Evolutionary conservation across 805 yeast genomes (phyloP).

Genomic region (Zygosaccharomyces lentus): DNA sequence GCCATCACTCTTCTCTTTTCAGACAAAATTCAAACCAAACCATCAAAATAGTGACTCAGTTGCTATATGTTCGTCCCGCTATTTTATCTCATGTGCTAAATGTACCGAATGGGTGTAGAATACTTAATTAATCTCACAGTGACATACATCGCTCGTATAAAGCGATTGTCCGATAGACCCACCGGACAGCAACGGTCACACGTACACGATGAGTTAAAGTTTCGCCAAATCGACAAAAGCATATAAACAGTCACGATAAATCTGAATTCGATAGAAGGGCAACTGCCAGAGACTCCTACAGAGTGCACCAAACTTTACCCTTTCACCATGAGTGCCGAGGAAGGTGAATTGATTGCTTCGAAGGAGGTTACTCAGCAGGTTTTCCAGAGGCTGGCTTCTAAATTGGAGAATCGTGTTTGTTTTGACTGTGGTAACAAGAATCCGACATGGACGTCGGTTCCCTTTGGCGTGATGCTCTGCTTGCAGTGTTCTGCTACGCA

Average conservation of each 20-base stretch:
- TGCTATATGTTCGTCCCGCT: no score
- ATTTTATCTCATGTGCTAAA: not conserved
- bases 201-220: not conserved
- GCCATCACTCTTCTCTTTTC: no score
- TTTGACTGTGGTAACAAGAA: conserved; percentile 92
- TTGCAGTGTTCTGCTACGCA: conserved; percentile 94
- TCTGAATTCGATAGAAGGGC: not conserved
- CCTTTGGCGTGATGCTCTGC: conserved; percentile 90
- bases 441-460: conserved; percentile 98
- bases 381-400: conserved; percentile 56
- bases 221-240: conserved; percentile 5
- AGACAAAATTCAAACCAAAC: no score
- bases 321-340: conserved; percentile 26
- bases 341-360: conserved; percentile 44
- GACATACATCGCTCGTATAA: not conserved
- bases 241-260: conserved; percentile 1
- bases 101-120: not conserved
- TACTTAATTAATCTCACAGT: not conserved
- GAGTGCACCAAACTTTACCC: not conserved
- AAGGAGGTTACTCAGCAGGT: conserved; percentile 66
- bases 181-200: not conserved
- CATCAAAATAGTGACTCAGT: no score
- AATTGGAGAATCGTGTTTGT: conserved; percentile 76
- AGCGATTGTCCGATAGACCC: not conserved
- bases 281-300: not conserved